A percentile compares a stretch with the other conserved stretches of the same genome.
phyloP scores from a whole-genome alignment of 495 filamentous ascomycete species.

The Daldinia vernicosa region DNA sequence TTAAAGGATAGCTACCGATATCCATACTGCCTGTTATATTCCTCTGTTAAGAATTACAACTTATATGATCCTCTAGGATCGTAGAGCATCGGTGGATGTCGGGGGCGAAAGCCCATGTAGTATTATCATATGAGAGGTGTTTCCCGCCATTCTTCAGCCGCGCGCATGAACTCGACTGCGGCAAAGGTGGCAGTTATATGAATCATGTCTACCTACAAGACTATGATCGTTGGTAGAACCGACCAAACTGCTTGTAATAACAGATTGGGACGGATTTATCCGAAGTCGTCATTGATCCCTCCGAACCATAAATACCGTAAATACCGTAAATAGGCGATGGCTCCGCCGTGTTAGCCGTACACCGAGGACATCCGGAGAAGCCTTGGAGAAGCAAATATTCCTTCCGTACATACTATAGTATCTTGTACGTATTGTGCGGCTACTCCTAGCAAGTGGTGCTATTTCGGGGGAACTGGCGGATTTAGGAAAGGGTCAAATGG shows the following conservation, averaged over 20 bases:
- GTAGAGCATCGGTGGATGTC: background rate
- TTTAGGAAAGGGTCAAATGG: background rate
- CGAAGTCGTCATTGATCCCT: constrained; percentile 13
- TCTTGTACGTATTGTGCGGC: background rate
- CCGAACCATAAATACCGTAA: constrained; percentile 13
- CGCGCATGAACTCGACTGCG: constrained; percentile 25
- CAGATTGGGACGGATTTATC: background rate
- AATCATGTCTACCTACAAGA: constrained; percentile 11
- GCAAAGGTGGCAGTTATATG: constrained; percentile 35
- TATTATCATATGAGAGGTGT: background rate
- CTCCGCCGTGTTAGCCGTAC: constrained; percentile 10
- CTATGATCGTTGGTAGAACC: constrained; percentile 12
- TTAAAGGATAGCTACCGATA: constrained; percentile 3
- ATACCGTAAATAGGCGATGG: constrained; percentile 9
- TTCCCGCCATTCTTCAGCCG: background rate
- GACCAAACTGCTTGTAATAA: background rate
- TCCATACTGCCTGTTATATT: background rate
- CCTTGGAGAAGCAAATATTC: constrained; percentile 2
- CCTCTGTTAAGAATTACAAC: background rate
- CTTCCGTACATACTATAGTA: too few species aligned
- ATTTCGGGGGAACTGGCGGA: constrained; percentile 13
- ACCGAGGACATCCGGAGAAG: constrained; percentile 15
- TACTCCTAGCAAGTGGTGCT: constrained; percentile 9
- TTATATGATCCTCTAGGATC: constrained; percentile 20
- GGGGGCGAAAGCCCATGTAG: background rate